Conservation (phyloP, 73 alveolate species). For the Paramecium octaurelia region DNA sequence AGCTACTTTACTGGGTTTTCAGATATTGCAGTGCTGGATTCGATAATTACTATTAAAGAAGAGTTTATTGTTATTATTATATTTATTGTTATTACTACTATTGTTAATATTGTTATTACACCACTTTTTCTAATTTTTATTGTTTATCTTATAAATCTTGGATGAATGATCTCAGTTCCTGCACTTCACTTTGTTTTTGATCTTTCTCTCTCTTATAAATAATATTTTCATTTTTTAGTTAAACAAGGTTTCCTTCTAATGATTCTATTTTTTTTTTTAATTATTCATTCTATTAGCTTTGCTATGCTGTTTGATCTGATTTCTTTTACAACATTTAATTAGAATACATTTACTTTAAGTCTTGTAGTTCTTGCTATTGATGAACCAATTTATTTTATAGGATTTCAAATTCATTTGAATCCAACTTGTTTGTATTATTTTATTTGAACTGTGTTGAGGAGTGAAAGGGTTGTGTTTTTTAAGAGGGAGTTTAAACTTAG, state of each 20-base stretch:
- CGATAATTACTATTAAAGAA: background rate
- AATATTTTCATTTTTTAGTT: background rate
- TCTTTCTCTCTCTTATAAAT: conserved; percentile 1
- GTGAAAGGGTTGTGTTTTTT: background rate
- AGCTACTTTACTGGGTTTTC: background rate
- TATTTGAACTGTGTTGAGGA: background rate
- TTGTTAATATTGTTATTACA: background rate
- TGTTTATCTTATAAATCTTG: conserved; percentile 1
- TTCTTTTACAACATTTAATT: background rate
- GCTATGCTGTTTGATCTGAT: background rate
- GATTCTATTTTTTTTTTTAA: conserved; percentile 5
- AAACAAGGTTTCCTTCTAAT: background rate
- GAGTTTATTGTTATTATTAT: background rate
- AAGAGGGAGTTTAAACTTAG: background rate
- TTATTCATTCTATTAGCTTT: background rate
- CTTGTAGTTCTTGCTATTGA: background rate
- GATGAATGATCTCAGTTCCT: background rate
- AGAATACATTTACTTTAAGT: background rate
- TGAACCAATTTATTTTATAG: conserved; percentile 1
- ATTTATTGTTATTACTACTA: background rate
- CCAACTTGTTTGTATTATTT: background rate
- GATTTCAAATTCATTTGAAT: background rate
- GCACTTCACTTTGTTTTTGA: background rate
- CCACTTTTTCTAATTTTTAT: conserved; percentile 3
- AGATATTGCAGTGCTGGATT: background rate